phyloP scores from a whole-genome alignment of 2,329 filamentous ascomycete species.

The Aspergillus bombycis region DNA sequence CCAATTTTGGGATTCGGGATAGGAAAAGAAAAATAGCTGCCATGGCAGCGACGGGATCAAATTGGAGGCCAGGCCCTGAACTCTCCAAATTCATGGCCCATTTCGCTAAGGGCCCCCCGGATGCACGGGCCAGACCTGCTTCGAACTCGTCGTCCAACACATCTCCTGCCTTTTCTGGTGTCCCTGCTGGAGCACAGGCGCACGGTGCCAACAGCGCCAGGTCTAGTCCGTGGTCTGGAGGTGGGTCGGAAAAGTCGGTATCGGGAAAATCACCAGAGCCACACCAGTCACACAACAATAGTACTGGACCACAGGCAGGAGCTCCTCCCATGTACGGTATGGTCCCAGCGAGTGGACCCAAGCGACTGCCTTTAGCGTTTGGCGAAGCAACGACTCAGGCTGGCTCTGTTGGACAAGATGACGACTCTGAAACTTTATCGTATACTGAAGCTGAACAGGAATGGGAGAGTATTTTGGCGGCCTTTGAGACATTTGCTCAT shows the following conservation, averaged over 20 bases:
- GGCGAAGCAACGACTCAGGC: conserved; percentile 49
- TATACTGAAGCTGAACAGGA: conserved; percentile 73
- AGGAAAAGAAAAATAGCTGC: conserved; percentile 74
- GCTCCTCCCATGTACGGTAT: conserved; percentile 53
- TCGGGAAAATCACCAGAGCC: conserved; percentile 11
- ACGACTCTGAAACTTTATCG: conserved; percentile 63
- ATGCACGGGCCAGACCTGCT: conserved; percentile 16
- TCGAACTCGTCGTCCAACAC: background rate
- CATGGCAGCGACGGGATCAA: conserved; percentile 61
- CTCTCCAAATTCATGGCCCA: conserved; percentile 47
- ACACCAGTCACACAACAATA: conserved; percentile 16
- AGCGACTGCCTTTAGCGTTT: conserved; percentile 55
- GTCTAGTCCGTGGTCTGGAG: conserved; percentile 17
- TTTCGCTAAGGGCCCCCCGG: conserved; percentile 24
- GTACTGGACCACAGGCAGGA: conserved; percentile 12
- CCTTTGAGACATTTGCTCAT: conserved; percentile 50
- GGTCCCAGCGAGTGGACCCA: conserved; percentile 47
- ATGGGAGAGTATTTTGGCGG: conserved; percentile 63
- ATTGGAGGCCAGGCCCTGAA: conserved; percentile 58
- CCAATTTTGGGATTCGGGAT: conserved; percentile 78
- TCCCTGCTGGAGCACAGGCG: conserved; percentile 11
- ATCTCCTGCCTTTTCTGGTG: conserved; percentile 14
- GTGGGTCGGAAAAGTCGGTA: conserved; percentile 8
- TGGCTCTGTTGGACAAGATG: conserved; percentile 31
- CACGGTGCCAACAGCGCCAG: conserved; percentile 8